These are phyloP conservation scores for Notholithocarpus densiflorus DNA, from an alignment of 306 rosid genomes.

Conservation along the genomic window DNA sequence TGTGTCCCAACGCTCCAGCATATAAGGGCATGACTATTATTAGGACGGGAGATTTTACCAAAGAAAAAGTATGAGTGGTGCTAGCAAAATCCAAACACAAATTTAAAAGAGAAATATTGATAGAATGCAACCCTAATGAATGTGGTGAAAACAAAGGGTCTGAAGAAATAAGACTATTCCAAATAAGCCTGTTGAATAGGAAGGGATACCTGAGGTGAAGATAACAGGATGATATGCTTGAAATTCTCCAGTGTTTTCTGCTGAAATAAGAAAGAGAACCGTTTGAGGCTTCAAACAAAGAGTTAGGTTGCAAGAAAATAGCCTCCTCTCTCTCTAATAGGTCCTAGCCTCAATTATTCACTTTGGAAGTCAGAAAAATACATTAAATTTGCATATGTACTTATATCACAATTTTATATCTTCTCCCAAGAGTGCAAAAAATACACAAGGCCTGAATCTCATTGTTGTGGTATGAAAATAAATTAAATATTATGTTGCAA, in stretches of 20 bases:
- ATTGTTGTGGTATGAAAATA: too few species aligned
- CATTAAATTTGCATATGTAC: neutral
- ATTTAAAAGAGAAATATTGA: neutral
- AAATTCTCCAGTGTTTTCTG: constrained; percentile 78
- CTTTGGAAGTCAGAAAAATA: neutral
- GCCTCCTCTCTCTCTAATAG: neutral
- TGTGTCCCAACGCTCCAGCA: neutral
- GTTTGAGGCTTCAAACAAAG: neutral
- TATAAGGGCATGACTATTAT: neutral
- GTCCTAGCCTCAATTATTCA: neutral
- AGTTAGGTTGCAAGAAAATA: neutral
- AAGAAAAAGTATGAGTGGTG: neutral
- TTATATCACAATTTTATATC: too few species aligned
- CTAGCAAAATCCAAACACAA: neutral
- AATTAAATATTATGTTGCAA: too few species aligned
- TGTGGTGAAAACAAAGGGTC: neutral
- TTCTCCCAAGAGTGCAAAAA: too few species aligned
- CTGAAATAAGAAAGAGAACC: constrained; percentile 41
- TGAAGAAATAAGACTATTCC: neutral
- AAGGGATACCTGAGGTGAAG: constrained; percentile 88
- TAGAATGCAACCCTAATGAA: neutral
- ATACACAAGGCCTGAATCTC: too few species aligned
- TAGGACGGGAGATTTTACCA: neutral
- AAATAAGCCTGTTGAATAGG: neutral
- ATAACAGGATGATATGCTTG: constrained; percentile 72